Evolutionary conservation across 371 early-diverging fungal genomes (phyloP).

Genomic region (Saksenaea vasiformis): DNA sequence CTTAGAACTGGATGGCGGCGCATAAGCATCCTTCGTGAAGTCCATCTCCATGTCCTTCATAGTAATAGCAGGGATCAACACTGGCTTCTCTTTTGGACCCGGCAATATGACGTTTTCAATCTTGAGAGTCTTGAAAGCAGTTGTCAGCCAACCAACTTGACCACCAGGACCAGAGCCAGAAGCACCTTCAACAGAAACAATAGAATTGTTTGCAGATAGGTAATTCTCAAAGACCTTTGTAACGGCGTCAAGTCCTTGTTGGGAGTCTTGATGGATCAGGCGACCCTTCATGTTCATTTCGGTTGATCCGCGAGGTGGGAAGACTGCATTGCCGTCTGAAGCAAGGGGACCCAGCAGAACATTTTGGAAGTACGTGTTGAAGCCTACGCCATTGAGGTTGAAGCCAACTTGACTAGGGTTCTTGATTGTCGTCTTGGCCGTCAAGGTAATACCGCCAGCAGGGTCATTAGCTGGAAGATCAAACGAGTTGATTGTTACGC

Average conservation of each 20-base stretch:
- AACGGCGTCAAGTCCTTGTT: slow-evolving; percentile 52
- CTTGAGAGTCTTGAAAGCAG: slow-evolving; percentile 55
- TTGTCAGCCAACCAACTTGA: slow-evolving; percentile 57
- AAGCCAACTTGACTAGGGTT: slow-evolving; percentile 64
- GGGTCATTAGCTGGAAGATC: slow-evolving; percentile 61
- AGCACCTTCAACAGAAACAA: slow-evolving; percentile 51
- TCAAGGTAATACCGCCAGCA: slow-evolving; percentile 56
- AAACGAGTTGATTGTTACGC: slow-evolving; percentile 54
- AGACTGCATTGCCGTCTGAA: slow-evolving; percentile 35
- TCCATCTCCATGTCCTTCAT: slow-evolving; percentile 54
- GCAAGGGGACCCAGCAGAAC: slow-evolving; percentile 39
- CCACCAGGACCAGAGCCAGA: slow-evolving; percentile 57
- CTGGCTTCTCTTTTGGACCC: slow-evolving; percentile 19
- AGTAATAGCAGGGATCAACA: slow-evolving; percentile 24
- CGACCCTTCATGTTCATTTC: slow-evolving; percentile 54
- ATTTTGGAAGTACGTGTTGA: slow-evolving; percentile 31
- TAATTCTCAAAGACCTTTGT: slow-evolving; percentile 57
- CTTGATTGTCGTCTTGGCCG: slow-evolving; percentile 48
- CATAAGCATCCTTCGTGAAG: slow-evolving; percentile 54
- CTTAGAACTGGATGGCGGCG: slow-evolving; percentile 48
- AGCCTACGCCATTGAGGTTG: slow-evolving; percentile 37
- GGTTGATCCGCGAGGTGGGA: slow-evolving; percentile 33
- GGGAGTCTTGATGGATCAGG: slow-evolving; percentile 48
- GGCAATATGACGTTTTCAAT: slow-evolving; percentile 53
- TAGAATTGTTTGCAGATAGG: slow-evolving; percentile 48